Percentiles rank a stretch among this genome's conserved stretches.
These are phyloP conservation scores for Aspergillus terreus DNA, from an alignment of 2,329 filamentous ascomycete genomes.

Conservation along the genomic window DNA sequence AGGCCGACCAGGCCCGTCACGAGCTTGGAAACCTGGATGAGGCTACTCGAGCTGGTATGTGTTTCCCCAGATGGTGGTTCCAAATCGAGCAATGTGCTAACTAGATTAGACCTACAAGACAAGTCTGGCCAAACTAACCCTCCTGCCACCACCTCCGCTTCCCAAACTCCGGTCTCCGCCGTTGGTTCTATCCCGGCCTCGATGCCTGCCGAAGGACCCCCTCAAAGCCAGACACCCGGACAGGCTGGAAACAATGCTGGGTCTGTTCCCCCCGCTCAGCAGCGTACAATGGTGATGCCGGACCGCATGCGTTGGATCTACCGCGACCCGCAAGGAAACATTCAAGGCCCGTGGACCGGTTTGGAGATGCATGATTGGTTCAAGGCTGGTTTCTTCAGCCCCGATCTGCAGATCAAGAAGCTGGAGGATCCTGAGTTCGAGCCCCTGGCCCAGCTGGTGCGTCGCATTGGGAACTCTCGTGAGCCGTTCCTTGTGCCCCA, in stretches of 20 bases:
- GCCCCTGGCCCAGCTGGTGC: conserved; percentile 87
- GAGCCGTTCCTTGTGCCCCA: conserved; percentile 97
- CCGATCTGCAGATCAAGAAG: conserved; percentile 91
- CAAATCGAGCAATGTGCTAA: background rate
- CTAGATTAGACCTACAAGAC: conserved; percentile 20
- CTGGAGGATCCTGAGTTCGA: conserved; percentile 92
- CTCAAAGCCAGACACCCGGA: conserved; percentile 32
- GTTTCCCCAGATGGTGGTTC: background rate
- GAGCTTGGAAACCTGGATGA: conserved; percentile 57
- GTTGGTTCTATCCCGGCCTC: conserved; percentile 30
- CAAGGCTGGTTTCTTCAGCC: conserved; percentile 95
- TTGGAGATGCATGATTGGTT: conserved; percentile 99
- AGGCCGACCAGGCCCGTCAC: conserved; percentile 57
- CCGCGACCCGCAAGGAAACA: conserved; percentile 85
- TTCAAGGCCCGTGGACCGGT: conserved; percentile 92
- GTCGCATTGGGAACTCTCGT: conserved; percentile 92
- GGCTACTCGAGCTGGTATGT: conserved; percentile 52
- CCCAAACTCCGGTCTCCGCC: conserved; percentile 35
- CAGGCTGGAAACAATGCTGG: conserved; percentile 46
- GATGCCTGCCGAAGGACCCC: conserved; percentile 28
- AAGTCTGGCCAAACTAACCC: conserved; percentile 27
- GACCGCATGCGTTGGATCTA: conserved; percentile 99
- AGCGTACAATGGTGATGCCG: conserved; percentile 96
- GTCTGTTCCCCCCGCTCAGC: conserved; percentile 65
- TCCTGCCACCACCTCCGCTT: conserved; percentile 28